Evolutionary conservation across 257 asterid species (phyloP).

Genomic region (Primulina eburnea): DNA sequence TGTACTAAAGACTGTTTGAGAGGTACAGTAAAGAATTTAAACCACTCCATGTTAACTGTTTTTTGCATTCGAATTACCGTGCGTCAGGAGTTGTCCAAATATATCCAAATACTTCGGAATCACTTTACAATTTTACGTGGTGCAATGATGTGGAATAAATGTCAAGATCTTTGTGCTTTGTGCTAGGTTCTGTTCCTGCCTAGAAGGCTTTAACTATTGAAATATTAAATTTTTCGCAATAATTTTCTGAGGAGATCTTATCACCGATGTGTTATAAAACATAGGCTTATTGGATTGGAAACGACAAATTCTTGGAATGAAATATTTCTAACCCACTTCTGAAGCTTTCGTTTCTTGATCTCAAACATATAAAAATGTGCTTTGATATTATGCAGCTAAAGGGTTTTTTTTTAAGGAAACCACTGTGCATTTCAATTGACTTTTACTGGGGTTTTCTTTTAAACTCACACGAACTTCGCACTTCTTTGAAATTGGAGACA

Average conservation of each 20-base stretch:
- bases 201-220: neutral
- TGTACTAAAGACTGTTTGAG: conserved; percentile 9
- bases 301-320: neutral
- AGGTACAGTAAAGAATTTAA: conserved; percentile 15
- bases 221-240: neutral
- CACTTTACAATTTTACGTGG: neutral
- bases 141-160: conserved; percentile 20
- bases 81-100: conserved; percentile 17
- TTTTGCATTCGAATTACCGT: conserved; percentile 4
- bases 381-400: neutral
- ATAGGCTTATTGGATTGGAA: neutral
- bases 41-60: conserved; percentile 1
- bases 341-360: neutral
- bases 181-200: neutral
- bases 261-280: neutral
- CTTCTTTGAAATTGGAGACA: neutral
- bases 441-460: neutral
- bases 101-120: conserved; percentile 2
- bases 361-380: neutral
- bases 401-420: neutral
- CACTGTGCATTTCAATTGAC: neutral
- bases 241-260: neutral
- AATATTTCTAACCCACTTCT: too few species aligned
- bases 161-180: neutral
- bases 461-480: neutral